Evolutionary conservation across 805 yeast species (phyloP), one percentile per base, ranked within the genome.

Genomic region (Clavispora asparagi): DNA sequence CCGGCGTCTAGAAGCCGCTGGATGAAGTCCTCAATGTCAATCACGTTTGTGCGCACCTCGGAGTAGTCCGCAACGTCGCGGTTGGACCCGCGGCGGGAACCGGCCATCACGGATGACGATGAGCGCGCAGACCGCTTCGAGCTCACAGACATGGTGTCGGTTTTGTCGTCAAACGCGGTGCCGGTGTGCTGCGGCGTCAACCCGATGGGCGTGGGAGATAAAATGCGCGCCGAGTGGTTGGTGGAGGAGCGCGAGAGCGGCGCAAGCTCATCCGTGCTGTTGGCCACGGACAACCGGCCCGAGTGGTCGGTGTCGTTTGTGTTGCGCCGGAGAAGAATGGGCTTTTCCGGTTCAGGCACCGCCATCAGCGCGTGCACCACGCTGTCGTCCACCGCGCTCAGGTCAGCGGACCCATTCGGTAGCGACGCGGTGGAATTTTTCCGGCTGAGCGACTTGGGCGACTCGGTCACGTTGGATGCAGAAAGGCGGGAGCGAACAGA

Each of bases 1-100:
- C 98, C 99, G 0, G 97, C 96, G 68, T 94, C 98, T 52, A 94
- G 74, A 52, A 94, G 74, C 56, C 95, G 74, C 69, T 91, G 97
- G 50, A 94, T 94, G 41, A 88, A 73, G 59, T 88, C 95, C 66
- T 94, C 99, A 40, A 94, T 77, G 62, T 91, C 76, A 33, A 70
- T 63, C 28, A 29, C 26, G 29, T 19, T 23, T 4, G 42, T 31
- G 37, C 25, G 37, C 25, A 33, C 37, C 37, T 33, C 37, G 16
- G 29, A 23, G 29, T n/a, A 25, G 16, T n/a, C 14, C 2, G 35
- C 23, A 2, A 32, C 12, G 6, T 40, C 41, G 30, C 41, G 30
- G 17, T 16, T 26, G 12, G 41, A 39, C 25, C 32, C 32, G 26
- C 56, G 51, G 30, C 57, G 42, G 19, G 54, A 50, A 35, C 40